A percentile compares a stretch with the other conserved stretches of the same genome.
These are phyloP conservation scores for Leccinum obscurum DNA, from an alignment of 768 basidiomycete species.

Conservation along the genomic window DNA sequence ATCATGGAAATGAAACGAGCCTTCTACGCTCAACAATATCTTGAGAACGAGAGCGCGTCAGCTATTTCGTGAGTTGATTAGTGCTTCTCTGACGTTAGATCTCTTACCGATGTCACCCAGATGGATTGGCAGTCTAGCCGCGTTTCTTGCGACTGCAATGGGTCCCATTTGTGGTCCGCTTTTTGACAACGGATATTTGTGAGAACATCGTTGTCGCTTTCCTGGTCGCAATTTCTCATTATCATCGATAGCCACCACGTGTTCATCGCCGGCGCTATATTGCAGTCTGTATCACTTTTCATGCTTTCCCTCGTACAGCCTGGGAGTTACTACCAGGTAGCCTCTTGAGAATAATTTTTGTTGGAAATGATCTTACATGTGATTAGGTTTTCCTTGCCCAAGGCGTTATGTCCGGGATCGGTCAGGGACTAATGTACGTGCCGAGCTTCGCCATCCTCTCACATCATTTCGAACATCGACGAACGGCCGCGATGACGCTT, in stretches of 20 bases:
- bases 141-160: conserved; percentile 18
- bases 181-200: conserved; percentile 32
- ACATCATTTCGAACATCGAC: conserved; percentile 44
- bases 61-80: conserved; percentile 23
- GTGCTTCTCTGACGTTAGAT: too few relatives aligned
- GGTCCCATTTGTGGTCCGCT: conserved; percentile 28
- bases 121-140: conserved; percentile 27
- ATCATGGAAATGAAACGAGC: conserved; percentile 8
- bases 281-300: conserved; percentile 34
- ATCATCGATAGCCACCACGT: background rate
- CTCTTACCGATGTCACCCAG: conserved; percentile 4
- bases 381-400: conserved; percentile 44
- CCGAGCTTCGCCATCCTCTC: conserved; percentile 44
- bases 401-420: conserved; percentile 43
- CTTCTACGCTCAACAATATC: conserved; percentile 23
- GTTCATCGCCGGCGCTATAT: conserved; percentile 25
- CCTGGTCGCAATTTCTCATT: background rate
- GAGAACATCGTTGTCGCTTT: conserved; percentile 1
- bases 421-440: conserved; percentile 44
- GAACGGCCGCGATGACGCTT: conserved; percentile 46
- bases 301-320: conserved; percentile 40
- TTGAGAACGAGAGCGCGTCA: conserved; percentile 24
- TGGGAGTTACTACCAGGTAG: conserved; percentile 38
- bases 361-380: background rate
- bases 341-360: background rate